A percentile compares a stretch with the other conserved stretches of the same genome.
phyloP scores from a whole-genome alignment of 2,329 filamentous ascomycete genomes.

The Calonectria multiphialidica region DNA sequence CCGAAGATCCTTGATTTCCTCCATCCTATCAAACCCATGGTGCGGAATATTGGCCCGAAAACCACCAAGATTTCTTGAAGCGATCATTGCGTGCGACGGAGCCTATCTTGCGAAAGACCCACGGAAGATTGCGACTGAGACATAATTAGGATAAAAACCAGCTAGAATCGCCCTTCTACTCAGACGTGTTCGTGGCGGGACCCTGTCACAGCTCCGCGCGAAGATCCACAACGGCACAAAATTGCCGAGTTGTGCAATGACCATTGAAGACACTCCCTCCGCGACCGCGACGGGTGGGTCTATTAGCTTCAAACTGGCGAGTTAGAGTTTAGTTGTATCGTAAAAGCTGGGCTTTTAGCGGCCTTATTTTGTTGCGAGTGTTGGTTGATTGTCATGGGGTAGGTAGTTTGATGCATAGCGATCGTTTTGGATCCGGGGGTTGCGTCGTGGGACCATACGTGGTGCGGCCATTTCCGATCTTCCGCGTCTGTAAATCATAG shows the following conservation, averaged over 20 bases:
- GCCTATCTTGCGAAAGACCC: slow-evolving; percentile 17
- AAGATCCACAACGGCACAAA: slow-evolving; percentile 6
- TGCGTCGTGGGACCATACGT: not conserved
- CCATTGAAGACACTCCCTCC: not conserved
- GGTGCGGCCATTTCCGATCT: not conserved
- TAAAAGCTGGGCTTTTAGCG: not conserved
- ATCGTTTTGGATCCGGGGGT: not conserved
- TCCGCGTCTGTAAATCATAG: not conserved
- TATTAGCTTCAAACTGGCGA: not conserved
- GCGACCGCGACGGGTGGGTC: not conserved
- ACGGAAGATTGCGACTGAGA: slow-evolving; percentile 19
- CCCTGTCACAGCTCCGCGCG: slow-evolving; percentile 1
- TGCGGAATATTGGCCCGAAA: not conserved
- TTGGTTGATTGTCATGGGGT: not conserved
- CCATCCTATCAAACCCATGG: not conserved
- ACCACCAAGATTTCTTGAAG: not conserved
- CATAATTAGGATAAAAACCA: not conserved
- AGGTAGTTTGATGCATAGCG: not conserved
- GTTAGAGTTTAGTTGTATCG: not conserved
- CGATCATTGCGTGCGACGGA: slow-evolving; percentile 12
- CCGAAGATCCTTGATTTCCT: not conserved
- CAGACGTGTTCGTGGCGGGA: not conserved
- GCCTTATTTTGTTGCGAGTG: not conserved
- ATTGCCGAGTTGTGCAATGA: slow-evolving; percentile 7
- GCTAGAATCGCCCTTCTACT: not conserved